These are phyloP conservation scores for Saitozyma podzolica DNA, from an alignment of 768 basidiomycete genomes.

Conservation along the genomic window DNA sequence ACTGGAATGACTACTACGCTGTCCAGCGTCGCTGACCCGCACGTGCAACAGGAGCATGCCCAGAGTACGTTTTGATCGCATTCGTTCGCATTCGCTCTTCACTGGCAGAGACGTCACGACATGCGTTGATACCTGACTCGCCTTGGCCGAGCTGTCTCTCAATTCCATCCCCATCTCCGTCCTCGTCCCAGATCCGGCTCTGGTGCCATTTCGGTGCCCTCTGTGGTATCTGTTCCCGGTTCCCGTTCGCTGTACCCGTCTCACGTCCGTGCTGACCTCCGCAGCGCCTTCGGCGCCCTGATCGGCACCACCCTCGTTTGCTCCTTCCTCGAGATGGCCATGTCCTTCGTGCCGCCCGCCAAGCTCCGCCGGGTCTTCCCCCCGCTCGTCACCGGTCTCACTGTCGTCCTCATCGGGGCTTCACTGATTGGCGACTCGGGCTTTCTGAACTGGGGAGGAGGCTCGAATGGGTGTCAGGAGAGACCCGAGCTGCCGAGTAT, in stretches of 20 bases:
- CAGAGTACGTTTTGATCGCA: slow-evolving; percentile 58
- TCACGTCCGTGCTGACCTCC: not conserved
- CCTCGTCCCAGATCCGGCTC: too few species aligned
- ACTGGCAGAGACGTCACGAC: too few species aligned
- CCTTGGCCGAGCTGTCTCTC: too few species aligned
- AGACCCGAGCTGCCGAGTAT: slow-evolving; percentile 64
- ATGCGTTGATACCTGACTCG: too few species aligned
- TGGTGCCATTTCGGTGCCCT: too few species aligned
- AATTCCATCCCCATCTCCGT: too few species aligned
- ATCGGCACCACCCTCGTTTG: slow-evolving; percentile 74
- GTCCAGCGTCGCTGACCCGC: not conserved
- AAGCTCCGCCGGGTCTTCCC: slow-evolving; percentile 67
- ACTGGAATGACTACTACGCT: not conserved
- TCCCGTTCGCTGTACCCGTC: too few species aligned
- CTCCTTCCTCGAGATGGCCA: slow-evolving; percentile 73
- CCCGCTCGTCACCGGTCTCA: slow-evolving; percentile 72
- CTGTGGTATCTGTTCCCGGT: too few species aligned
- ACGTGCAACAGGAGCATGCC: slow-evolving; percentile 4
- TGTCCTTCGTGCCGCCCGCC: slow-evolving; percentile 67
- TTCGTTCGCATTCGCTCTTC: too few species aligned
- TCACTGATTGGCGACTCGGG: slow-evolving; percentile 74
- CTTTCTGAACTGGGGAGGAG: slow-evolving; percentile 60
- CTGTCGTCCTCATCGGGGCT: slow-evolving; percentile 76
- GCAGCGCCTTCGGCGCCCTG: slow-evolving; percentile 3
- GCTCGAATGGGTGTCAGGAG: slow-evolving; percentile 67